phyloP scores from a whole-genome alignment of 306 rosid species.

The Begonia loranthoides region DNA sequence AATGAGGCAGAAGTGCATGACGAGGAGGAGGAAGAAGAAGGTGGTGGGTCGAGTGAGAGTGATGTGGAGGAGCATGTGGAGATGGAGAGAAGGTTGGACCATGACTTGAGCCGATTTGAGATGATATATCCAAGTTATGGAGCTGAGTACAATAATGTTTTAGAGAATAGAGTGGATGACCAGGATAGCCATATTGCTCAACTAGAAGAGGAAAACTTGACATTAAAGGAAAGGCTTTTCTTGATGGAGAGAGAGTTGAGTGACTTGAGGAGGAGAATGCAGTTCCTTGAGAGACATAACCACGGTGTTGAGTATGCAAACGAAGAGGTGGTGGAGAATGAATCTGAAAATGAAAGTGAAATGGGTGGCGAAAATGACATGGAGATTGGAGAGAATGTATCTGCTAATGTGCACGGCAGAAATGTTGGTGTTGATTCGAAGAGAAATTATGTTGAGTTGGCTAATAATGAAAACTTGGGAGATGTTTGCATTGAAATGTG shows the following conservation, averaged over 20 bases:
- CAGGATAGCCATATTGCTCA: constrained; percentile 54
- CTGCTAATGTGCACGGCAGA: too few species aligned
- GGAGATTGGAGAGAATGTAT: too few species aligned
- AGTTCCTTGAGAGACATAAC: constrained; percentile 7
- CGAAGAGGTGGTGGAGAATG: background rate
- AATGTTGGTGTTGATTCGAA: too few species aligned
- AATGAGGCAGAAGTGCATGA: background rate
- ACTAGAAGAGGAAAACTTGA: constrained; percentile 55
- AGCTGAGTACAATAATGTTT: too few species aligned
- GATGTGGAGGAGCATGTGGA: constrained; percentile 33
- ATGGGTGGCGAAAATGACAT: too few species aligned
- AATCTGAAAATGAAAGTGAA: background rate
- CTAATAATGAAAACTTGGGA: too few species aligned
- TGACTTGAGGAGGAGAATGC: constrained; percentile 36
- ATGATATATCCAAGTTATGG: constrained; percentile 12
- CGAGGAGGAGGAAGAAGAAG: background rate
- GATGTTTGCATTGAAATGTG: too few species aligned
- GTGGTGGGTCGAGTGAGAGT: constrained; percentile 46
- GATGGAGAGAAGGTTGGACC: too few species aligned
- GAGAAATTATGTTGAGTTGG: too few species aligned
- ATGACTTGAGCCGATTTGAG: constrained; percentile 37
- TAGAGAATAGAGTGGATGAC: constrained; percentile 24
- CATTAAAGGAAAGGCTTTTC: constrained; percentile 47
- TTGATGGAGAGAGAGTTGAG: constrained; percentile 44
- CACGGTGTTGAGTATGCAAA: background rate